These are phyloP conservation scores for Blastocystis sp. DNA, from an alignment of 352 stramenopile species.

Conservation along the genomic window DNA sequence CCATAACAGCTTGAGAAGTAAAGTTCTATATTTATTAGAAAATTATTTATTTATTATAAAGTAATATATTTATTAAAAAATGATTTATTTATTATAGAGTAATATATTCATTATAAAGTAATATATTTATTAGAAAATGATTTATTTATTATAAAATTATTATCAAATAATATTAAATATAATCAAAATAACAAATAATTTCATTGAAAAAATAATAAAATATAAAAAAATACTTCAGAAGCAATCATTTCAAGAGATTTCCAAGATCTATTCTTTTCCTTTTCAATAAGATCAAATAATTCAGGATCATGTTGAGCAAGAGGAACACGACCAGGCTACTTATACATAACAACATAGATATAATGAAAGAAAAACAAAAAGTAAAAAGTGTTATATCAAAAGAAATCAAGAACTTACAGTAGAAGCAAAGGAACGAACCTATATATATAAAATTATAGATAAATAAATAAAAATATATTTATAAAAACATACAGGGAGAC, in stretches of 20 bases:
- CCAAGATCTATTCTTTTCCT: conserved; percentile 89
- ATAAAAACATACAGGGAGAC: no score
- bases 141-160: background rate
- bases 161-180: background rate
- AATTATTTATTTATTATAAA: no score
- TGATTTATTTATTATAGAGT: no score
- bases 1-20: conserved; percentile 88
- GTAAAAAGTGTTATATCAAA: no score
- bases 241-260: conserved; percentile 93
- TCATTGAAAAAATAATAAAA: conserved; percentile 10
- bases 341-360: no score
- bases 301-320: conserved; percentile 80
- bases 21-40: conserved; percentile 71
- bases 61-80: no score
- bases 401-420: no score
- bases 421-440: no score
- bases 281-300: conserved; percentile 89
- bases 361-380: no score
- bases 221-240: conserved; percentile 55
- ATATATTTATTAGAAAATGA: background rate
- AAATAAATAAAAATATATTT: no score
- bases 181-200: conserved; percentile 9
- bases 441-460: no score
- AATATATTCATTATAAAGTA: no score
- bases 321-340: conserved; percentile 44